Conservation (phyloP, 805 yeast species). For the Ogataea wickerhamii region DNA sequence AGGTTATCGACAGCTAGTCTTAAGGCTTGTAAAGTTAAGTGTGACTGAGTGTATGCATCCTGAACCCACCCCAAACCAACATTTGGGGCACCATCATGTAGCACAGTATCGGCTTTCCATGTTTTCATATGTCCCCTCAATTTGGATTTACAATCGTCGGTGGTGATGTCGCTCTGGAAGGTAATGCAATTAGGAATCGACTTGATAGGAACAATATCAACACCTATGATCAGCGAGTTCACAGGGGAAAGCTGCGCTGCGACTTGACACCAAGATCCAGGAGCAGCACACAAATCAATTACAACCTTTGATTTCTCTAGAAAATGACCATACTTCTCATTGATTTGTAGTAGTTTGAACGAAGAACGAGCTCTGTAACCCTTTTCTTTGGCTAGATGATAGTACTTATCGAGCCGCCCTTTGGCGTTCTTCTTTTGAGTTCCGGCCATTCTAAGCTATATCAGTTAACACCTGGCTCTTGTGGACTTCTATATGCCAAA, state of each 20-base stretch:
- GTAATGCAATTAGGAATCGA: constrained; percentile 93
- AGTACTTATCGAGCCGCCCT: constrained; percentile 99
- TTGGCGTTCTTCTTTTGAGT: constrained; percentile 94
- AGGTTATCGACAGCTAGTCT: constrained; percentile 92
- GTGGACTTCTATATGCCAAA: no score
- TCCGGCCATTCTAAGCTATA: constrained; percentile 60
- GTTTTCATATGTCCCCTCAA: constrained; percentile 95
- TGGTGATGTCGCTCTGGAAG: constrained; percentile 95
- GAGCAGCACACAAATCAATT: constrained; percentile 97
- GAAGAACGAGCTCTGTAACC: constrained; percentile 99
- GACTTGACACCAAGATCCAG: constrained; percentile 99
- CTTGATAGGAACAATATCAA: constrained; percentile 97
- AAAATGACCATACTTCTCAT: constrained; percentile 95
- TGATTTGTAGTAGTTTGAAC: constrained; percentile 89
- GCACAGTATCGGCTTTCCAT: constrained; percentile 97
- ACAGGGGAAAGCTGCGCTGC: constrained; percentile 92
- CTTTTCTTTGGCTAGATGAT: constrained; percentile 92
- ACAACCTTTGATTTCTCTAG: constrained; percentile 92
- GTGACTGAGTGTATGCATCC: constrained; percentile 98
- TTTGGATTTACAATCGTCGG: constrained; percentile 94
- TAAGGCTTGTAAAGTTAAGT: constrained; percentile 88
- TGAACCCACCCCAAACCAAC: constrained; percentile 99
- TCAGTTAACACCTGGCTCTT: no score
- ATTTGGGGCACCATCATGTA: constrained; percentile 99
- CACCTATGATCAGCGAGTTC: constrained; percentile 92